Percentiles rank a stretch among this genome's conserved stretches.
Conservation (phyloP, 768 basidiomycete genomes). For the Lentinula raphanica region DNA sequence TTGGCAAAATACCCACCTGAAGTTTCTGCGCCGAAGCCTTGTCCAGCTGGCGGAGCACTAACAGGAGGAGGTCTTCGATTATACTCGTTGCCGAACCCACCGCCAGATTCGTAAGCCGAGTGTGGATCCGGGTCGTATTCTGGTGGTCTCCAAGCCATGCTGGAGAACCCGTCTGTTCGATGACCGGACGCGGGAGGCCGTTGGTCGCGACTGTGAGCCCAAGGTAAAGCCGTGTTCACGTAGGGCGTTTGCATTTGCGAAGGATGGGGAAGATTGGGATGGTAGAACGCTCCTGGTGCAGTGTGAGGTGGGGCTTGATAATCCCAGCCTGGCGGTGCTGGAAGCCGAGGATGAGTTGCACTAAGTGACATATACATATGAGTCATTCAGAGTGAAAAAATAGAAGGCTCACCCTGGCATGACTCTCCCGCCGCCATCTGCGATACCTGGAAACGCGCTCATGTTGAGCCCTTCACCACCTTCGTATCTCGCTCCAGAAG, state of each 20-base stretch:
- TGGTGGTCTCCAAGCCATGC: constrained; percentile 2
- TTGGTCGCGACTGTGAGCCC: neutral
- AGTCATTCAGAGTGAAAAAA: neutral
- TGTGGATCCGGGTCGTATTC: neutral
- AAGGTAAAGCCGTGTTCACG: neutral
- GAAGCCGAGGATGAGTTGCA: neutral
- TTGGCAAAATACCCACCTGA: neutral
- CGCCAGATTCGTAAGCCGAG: neutral
- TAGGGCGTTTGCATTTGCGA: neutral
- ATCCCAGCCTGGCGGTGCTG: neutral
- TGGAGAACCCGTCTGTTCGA: constrained; percentile 1
- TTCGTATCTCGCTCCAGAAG: neutral
- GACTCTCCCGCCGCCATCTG: neutral
- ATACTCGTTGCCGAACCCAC: neutral
- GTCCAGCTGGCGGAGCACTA: neutral
- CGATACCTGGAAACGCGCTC: neutral
- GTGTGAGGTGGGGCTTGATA: constrained; percentile 2
- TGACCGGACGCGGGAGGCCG: neutral
- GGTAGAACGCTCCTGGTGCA: neutral
- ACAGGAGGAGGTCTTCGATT: neutral
- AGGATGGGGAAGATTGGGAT: neutral
- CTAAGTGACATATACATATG: neutral
- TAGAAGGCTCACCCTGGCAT: neutral
- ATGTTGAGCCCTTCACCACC: neutral
- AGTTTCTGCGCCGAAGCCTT: neutral